These are phyloP conservation scores for Talaromyces sp. DNA, from an alignment of 2,329 filamentous ascomycete species.

Conservation along the genomic window DNA sequence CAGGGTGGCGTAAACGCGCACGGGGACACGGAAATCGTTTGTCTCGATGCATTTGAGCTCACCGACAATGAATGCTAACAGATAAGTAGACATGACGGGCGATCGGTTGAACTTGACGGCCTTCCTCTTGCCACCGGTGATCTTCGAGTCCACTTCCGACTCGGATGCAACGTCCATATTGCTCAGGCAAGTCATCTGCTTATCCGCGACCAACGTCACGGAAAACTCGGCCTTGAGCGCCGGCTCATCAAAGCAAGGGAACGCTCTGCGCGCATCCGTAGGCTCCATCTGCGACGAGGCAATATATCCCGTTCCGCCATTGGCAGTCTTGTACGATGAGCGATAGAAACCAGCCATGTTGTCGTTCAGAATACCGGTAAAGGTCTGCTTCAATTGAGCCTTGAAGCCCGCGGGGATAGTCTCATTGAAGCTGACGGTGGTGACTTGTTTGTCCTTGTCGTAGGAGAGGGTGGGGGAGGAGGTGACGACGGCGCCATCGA, in stretches of 20 bases:
- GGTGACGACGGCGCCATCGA: constrained; percentile 52
- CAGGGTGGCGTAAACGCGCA: constrained; percentile 89
- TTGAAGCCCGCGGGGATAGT: constrained; percentile 69
- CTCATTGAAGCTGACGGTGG: constrained; percentile 74
- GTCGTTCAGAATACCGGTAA: constrained; percentile 77
- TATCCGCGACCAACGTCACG: constrained; percentile 84
- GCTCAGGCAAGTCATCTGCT: constrained; percentile 84
- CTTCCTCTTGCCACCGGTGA: constrained; percentile 66
- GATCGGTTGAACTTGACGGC: constrained; percentile 89
- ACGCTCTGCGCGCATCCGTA: constrained; percentile 85
- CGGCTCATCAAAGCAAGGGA: constrained; percentile 96
- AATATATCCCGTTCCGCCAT: constrained; percentile 75
- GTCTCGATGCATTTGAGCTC: constrained; percentile 94
- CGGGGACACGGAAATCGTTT: constrained; percentile 82
- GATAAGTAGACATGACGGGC: constrained; percentile 92
- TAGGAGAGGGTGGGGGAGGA: constrained; percentile 66
- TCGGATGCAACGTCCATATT: constrained; percentile 93
- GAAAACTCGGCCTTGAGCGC: constrained; percentile 90
- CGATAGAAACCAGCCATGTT: constrained; percentile 98
- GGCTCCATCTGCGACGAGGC: constrained; percentile 96
- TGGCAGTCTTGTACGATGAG: constrained; percentile 80
- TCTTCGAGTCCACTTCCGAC: constrained; percentile 64
- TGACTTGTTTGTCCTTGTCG: constrained; percentile 75
- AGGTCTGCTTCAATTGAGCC: constrained; percentile 72
- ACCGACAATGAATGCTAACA: constrained; percentile 88